A percentile compares a stretch with the other conserved stretches of the same genome.
Evolutionary conservation across 2,329 filamentous ascomycete genomes (phyloP).

Genomic region (Ciborinia camelliae): DNA sequence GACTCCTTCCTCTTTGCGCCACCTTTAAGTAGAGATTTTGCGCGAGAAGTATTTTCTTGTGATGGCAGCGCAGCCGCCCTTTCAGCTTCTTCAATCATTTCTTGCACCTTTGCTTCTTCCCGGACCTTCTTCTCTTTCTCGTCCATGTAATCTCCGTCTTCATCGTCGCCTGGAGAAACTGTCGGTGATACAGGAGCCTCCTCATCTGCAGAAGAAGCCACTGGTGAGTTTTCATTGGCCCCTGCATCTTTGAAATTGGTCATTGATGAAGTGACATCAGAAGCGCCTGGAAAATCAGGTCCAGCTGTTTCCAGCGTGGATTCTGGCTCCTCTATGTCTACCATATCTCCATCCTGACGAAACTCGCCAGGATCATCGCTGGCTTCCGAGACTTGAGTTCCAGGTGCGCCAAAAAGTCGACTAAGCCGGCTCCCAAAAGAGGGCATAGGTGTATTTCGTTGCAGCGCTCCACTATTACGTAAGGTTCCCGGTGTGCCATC

Average conservation of each 20-base stretch:
- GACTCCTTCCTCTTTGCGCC: conserved; percentile 55
- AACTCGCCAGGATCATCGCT: conserved; percentile 21
- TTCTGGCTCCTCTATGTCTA: conserved; percentile 22
- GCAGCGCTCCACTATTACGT: background rate
- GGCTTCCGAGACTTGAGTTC: conserved; percentile 21
- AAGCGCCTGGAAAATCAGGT: conserved; percentile 17
- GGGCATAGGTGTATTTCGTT: conserved; percentile 19
- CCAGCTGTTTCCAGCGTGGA: conserved; percentile 24
- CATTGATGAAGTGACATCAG: conserved; percentile 9
- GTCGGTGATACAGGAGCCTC: conserved; percentile 8
- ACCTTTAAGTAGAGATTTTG: conserved; percentile 48
- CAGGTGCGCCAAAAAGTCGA: conserved; percentile 35
- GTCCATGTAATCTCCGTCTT: conserved; percentile 33
- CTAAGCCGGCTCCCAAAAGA: conserved; percentile 36
- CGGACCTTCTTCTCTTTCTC: conserved; percentile 35
- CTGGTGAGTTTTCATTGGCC: conserved; percentile 20
- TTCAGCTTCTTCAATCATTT: conserved; percentile 36
- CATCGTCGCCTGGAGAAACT: conserved; percentile 16
- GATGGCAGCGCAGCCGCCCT: conserved; percentile 28
- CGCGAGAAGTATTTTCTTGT: conserved; percentile 32
- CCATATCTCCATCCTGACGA: conserved; percentile 34
- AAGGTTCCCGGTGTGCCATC: conserved; percentile 20
- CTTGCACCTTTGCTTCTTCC: conserved; percentile 37
- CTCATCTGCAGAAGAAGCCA: conserved; percentile 17
- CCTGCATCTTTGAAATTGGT: background rate